These are phyloP conservation scores for Cajanus cajan DNA, from an alignment of 306 rosid genomes.

Conservation along the genomic window DNA sequence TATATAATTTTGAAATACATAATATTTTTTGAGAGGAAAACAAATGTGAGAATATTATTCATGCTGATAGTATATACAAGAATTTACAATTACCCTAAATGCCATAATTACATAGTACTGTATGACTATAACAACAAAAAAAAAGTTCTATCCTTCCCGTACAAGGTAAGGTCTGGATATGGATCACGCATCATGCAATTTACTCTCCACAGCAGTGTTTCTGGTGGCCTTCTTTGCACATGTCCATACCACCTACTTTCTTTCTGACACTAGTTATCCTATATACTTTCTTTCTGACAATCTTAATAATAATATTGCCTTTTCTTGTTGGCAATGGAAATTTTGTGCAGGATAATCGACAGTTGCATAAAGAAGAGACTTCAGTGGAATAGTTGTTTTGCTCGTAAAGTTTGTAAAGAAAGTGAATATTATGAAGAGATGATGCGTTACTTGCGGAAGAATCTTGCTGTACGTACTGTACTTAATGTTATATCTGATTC, in stretches of 20 bases:
- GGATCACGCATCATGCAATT: background rate
- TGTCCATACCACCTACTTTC: background rate
- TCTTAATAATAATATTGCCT: background rate
- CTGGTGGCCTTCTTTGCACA: background rate
- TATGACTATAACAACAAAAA: background rate
- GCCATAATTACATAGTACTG: background rate
- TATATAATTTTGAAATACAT: background rate
- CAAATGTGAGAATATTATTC: background rate
- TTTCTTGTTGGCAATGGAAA: constrained; percentile 15
- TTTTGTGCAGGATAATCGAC: constrained; percentile 69
- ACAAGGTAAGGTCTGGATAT: background rate
- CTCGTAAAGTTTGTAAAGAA: constrained; percentile 87
- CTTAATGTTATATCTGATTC: constrained; percentile 18
- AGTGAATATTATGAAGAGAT: constrained; percentile 91
- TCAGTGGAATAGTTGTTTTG: constrained; percentile 85
- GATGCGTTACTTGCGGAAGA: constrained; percentile 92
- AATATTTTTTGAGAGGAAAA: background rate
- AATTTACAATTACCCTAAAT: background rate
- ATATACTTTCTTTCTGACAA: background rate
- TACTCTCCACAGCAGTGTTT: background rate
- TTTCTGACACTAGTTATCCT: background rate
- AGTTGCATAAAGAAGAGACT: constrained; percentile 90
- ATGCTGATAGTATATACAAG: background rate
- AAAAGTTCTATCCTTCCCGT: background rate
- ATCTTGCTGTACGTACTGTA: constrained; percentile 69